Evolutionary conservation across 1,139 yeast genomes (phyloP).

Genomic region (Saccharomyces hybrid): DNA sequence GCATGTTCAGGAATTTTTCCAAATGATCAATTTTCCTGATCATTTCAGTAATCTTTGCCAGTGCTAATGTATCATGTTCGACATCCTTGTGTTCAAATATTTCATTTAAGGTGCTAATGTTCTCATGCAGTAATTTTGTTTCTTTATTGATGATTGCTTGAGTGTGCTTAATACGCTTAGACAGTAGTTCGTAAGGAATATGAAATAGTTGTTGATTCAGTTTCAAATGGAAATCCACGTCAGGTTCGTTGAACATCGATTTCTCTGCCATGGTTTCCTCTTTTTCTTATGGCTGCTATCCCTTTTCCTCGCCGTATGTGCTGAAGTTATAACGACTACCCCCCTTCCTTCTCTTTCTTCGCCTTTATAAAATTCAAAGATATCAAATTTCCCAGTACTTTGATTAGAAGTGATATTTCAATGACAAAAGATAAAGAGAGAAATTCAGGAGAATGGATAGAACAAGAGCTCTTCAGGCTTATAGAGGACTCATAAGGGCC

Average conservation of each 20-base stretch:
- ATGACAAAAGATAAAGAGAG: neutral
- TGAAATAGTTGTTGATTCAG: constrained; percentile 48
- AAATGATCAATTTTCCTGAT: constrained; percentile 43
- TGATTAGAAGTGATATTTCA: too few relatives aligned
- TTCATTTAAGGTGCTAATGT: constrained; percentile 39
- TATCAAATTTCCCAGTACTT: too few relatives aligned
- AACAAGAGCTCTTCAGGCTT: neutral
- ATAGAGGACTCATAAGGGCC: neutral
- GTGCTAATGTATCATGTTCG: constrained; percentile 25
- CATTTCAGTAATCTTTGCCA: constrained; percentile 29
- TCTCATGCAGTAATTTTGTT: constrained; percentile 24
- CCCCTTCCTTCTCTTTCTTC: neutral
- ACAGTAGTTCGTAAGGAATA: constrained; percentile 54
- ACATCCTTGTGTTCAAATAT: constrained; percentile 35
- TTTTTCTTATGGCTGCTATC: too few relatives aligned
- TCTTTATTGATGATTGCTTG: constrained; percentile 49
- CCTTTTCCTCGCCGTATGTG: too few relatives aligned
- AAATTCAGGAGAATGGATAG: neutral
- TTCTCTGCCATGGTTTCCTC: constrained; percentile 1
- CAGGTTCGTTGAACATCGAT: constrained; percentile 30
- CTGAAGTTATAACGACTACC: too few relatives aligned
- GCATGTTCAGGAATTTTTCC: constrained; percentile 38
- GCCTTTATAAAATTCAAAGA: neutral
- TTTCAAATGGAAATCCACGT: constrained; percentile 37
- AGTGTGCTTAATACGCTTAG: constrained; percentile 49